Percentiles rank a stretch among this genome's conserved stretches.
Evolutionary conservation across 371 early-diverging fungal genomes (phyloP).

Genomic region (Dichotomocladium elegans): DNA sequence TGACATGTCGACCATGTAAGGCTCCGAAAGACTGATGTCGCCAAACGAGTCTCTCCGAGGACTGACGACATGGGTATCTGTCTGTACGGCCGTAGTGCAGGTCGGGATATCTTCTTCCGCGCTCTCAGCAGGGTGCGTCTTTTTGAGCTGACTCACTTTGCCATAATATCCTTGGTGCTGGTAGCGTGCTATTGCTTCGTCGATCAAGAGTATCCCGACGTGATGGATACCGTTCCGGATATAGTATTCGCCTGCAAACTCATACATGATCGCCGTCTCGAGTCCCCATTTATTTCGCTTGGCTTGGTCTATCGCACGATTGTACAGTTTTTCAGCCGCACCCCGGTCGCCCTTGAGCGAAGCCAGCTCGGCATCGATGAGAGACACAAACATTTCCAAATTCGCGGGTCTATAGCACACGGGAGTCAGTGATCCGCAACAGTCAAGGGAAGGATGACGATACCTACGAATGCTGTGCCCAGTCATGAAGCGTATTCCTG

Average conservation of each 20-base stretch:
- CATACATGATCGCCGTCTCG: slow-evolving; percentile 32
- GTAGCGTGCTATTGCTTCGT: slow-evolving; percentile 29
- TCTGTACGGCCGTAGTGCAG: slow-evolving; percentile 20
- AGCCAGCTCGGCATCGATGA: slow-evolving; percentile 43
- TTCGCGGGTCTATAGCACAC: slow-evolving; percentile 18
- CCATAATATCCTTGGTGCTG: slow-evolving; percentile 35
- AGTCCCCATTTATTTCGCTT: slow-evolving; percentile 30
- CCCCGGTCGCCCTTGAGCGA: slow-evolving; percentile 18
- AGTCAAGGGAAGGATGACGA: too few relatives aligned
- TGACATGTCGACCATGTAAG: slow-evolving; percentile 13
- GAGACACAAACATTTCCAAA: slow-evolving; percentile 26
- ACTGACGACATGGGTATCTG: slow-evolving; percentile 16
- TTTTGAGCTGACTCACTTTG: slow-evolving; percentile 25
- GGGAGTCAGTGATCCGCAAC: not conserved
- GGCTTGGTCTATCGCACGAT: slow-evolving; percentile 34
- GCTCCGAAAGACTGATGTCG: slow-evolving; percentile 20
- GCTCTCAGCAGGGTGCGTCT: not conserved
- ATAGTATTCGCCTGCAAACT: slow-evolving; percentile 39
- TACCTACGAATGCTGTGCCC: slow-evolving; percentile 32
- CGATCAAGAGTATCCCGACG: slow-evolving; percentile 25
- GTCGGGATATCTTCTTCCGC: not conserved
- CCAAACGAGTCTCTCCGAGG: slow-evolving; percentile 16
- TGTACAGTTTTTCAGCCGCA: slow-evolving; percentile 27
- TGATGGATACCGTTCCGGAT: slow-evolving; percentile 18
- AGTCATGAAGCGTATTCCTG: slow-evolving; percentile 19